Percentiles rank a stretch among this genome's conserved stretches.
These are phyloP conservation scores for Magnusiomyces magnusii DNA, from an alignment of 1,139 yeast genomes.

Conservation along the genomic window DNA sequence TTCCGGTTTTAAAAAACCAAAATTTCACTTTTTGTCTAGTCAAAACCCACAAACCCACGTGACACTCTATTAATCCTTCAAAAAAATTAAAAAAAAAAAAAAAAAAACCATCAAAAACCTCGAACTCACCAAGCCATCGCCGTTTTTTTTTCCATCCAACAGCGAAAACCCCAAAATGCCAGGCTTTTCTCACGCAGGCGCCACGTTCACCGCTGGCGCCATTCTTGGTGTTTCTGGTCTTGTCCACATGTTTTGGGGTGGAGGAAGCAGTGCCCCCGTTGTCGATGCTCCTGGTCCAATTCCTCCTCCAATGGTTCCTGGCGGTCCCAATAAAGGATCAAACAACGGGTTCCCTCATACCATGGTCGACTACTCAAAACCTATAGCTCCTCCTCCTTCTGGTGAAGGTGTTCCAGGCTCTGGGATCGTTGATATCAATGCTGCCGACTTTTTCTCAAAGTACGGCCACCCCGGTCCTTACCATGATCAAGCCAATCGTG, in stretches of 20 bases:
- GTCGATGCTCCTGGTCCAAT: background rate
- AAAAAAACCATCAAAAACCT: background rate
- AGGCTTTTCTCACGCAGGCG: background rate
- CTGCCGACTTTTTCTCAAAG: conserved; percentile 45
- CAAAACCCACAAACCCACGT: background rate
- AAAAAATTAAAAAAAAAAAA: background rate
- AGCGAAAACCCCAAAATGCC: background rate
- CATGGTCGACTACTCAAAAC: background rate
- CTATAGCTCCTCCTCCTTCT: background rate
- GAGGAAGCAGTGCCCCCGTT: background rate
- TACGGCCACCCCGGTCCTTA: conserved; percentile 95
- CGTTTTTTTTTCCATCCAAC: background rate
- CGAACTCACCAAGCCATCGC: background rate
- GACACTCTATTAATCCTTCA: background rate
- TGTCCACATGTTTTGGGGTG: conserved; percentile 4
- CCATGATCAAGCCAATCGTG: conserved; percentile 67
- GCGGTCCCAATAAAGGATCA: background rate
- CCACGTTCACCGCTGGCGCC: background rate
- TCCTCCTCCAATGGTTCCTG: background rate
- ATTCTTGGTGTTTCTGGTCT: conserved; percentile 1
- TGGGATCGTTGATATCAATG: conserved; percentile 12
- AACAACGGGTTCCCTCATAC: background rate
- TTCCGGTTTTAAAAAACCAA: too few species aligned
- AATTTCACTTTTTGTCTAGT: background rate
- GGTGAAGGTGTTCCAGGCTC: conserved; percentile 6